Conservation (phyloP, 768 basidiomycete species). For the Psilocybe azurescens region DNA sequence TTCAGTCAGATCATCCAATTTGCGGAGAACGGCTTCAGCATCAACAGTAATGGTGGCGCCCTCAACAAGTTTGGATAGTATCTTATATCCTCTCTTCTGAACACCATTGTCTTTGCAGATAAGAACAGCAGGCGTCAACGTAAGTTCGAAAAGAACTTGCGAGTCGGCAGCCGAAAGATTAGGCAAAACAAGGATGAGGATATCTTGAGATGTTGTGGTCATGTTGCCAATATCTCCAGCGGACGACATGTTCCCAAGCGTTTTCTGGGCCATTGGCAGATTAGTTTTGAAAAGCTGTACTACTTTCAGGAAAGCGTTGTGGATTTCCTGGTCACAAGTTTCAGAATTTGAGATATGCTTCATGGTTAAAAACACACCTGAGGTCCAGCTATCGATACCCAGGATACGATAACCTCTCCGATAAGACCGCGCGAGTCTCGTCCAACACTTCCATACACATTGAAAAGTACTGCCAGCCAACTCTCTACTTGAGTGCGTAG, state of each 20-base stretch:
- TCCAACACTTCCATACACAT: constrained; percentile 90
- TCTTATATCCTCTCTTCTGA: constrained; percentile 96
- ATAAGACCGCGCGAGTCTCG: constrained; percentile 77
- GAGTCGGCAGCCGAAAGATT: constrained; percentile 68
- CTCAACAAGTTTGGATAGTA: constrained; percentile 77
- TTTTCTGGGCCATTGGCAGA: constrained; percentile 45
- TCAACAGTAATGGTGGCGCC: constrained; percentile 59
- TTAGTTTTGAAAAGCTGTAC: constrained; percentile 72
- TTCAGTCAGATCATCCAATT: constrained; percentile 67
- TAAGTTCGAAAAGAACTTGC: constrained; percentile 68
- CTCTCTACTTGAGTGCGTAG: constrained; percentile 84
- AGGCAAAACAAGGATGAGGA: constrained; percentile 84
- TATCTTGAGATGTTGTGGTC: constrained; percentile 76
- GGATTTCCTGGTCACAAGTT: constrained; percentile 57
- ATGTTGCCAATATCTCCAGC: constrained; percentile 49
- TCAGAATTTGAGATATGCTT: background rate
- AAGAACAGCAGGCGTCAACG: constrained; percentile 70
- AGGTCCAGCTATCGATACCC: constrained; percentile 81
- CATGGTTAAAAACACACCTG: constrained; percentile 47
- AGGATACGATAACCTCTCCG: constrained; percentile 88
- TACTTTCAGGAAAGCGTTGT: constrained; percentile 84
- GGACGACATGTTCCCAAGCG: constrained; percentile 32
- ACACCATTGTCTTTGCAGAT: constrained; percentile 83
- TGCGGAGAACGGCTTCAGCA: constrained; percentile 63
- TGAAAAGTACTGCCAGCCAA: constrained; percentile 95